Evolutionary conservation across 2,329 filamentous ascomycete genomes (phyloP).

Genomic region (Talaromyces marneffei): DNA sequence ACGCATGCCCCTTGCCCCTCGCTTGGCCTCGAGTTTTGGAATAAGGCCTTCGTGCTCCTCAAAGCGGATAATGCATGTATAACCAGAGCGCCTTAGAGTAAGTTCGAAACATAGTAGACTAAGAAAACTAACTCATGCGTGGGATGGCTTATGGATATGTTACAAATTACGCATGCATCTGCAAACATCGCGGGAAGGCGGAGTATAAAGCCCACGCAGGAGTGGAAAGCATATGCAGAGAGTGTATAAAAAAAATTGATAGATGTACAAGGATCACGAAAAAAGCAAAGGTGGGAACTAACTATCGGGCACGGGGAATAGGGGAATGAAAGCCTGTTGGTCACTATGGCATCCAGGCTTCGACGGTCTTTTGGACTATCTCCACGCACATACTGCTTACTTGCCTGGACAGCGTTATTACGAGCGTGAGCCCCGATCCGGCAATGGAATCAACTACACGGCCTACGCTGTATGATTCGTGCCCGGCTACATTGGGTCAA

Average conservation of each 20-base stretch:
- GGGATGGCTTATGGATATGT: not conserved
- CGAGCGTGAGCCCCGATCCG: constrained; percentile 18
- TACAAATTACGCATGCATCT: constrained; percentile 5
- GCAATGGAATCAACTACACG: constrained; percentile 9
- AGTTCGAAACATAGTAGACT: not conserved
- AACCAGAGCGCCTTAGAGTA: not conserved
- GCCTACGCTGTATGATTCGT: constrained; percentile 32
- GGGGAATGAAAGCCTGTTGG: constrained; percentile 10
- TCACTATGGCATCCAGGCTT: not conserved
- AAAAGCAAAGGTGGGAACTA: not conserved
- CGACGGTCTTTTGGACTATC: constrained; percentile 11
- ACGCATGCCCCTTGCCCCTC: constrained; percentile 14
- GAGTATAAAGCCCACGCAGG: constrained; percentile 9
- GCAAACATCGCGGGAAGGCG: constrained; percentile 1
- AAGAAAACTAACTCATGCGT: not conserved
- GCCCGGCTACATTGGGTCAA: constrained; percentile 25
- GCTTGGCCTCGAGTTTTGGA: constrained; percentile 16
- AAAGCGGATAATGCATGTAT: constrained; percentile 10
- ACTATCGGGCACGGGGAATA: constrained; percentile 9
- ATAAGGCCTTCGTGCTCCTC: constrained; percentile 15
- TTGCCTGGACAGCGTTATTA: not conserved
- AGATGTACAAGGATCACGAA: constrained; percentile 12
- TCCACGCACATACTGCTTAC: constrained; percentile 22
- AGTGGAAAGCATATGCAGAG: constrained; percentile 13
- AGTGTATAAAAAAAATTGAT: constrained; percentile 15